A percentile compares a stretch with the other conserved stretches of the same genome.
Evolutionary conservation across 306 rosid genomes (phyloP).

Genomic region (Prunus mume): DNA sequence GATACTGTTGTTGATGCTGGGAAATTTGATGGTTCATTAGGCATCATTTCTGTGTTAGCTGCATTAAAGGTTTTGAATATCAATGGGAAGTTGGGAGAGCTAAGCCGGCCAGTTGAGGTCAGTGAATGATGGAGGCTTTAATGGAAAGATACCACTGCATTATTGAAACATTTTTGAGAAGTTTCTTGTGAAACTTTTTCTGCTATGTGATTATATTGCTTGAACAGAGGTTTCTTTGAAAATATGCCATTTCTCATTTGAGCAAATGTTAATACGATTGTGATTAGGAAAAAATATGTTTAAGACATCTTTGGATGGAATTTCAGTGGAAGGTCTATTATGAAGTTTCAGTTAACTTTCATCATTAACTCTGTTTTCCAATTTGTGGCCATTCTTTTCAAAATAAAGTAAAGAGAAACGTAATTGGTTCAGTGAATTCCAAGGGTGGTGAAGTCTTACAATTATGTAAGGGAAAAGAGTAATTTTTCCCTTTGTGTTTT

Average conservation of each 20-base stretch:
- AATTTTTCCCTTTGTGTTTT: neutral
- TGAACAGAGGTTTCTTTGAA: neutral
- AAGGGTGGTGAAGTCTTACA: neutral
- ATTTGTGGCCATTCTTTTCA: neutral
- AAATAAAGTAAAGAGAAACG: neutral
- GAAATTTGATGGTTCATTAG: constrained; percentile 82
- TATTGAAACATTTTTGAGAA: neutral
- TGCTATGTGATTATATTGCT: neutral
- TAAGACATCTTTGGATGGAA: neutral
- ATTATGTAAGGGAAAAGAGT: no score
- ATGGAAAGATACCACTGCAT: neutral
- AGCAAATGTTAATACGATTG: neutral
- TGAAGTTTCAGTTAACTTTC: neutral
- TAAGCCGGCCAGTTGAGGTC: constrained; percentile 85
- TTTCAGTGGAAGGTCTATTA: no score
- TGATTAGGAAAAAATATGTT: neutral
- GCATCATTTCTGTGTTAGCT: constrained; percentile 79
- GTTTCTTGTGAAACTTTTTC: neutral
- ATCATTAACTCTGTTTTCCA: neutral
- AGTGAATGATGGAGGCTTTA: constrained; percentile 20
- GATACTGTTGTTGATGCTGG: constrained; percentile 97
- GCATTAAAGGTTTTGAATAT: constrained; percentile 70
- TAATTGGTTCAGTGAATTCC: neutral
- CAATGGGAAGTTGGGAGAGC: constrained; percentile 51
- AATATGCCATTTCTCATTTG: neutral